These are phyloP conservation scores for Chlorella sorokiniana DNA, from an alignment of 139 green algal species.

Conservation along the genomic window DNA sequence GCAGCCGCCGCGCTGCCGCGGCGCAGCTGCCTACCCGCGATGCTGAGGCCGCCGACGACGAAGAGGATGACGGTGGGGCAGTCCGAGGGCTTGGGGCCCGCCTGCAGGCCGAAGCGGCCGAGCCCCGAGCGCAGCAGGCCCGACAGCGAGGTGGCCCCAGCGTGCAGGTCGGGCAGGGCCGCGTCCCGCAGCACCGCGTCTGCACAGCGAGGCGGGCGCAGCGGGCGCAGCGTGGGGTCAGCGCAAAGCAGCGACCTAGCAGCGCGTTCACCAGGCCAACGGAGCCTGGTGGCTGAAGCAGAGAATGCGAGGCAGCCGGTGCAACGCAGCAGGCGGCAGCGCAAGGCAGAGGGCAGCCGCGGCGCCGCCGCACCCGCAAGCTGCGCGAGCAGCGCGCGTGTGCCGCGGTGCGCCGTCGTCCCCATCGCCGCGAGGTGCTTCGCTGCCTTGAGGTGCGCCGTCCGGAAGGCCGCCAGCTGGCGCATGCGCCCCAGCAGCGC, in stretches of 20 bases:
- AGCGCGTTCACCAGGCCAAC: not conserved
- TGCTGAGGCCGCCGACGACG: conserved; percentile 61
- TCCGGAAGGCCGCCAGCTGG: not conserved
- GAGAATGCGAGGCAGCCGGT: not conserved
- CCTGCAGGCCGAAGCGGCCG: conserved; percentile 60
- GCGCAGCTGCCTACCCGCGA: not conserved
- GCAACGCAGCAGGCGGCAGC: conserved; percentile 14
- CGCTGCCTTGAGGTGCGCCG: not conserved
- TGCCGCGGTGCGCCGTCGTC: not conserved
- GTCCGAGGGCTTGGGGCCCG: conserved; percentile 47
- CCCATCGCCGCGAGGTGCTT: conserved; percentile 20
- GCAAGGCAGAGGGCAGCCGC: not conserved
- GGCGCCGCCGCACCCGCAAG: not conserved
- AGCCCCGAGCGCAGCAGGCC: conserved; percentile 63
- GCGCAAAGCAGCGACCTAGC: not conserved
- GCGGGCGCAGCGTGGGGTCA: conserved; percentile 10
- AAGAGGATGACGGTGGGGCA: conserved; percentile 63
- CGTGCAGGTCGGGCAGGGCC: conserved; percentile 39
- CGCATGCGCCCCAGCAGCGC: conserved; percentile 15
- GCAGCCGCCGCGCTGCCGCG: not conserved
- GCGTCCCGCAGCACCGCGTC: conserved; percentile 13
- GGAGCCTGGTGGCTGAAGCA: no score
- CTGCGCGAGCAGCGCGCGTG: conserved; percentile 1
- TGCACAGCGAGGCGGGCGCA: conserved; percentile 49
- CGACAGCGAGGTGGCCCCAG: conserved; percentile 45